phyloP scores from a whole-genome alignment of 1,284 basidiomycete genomes.

The Ustilago crameri region DNA sequence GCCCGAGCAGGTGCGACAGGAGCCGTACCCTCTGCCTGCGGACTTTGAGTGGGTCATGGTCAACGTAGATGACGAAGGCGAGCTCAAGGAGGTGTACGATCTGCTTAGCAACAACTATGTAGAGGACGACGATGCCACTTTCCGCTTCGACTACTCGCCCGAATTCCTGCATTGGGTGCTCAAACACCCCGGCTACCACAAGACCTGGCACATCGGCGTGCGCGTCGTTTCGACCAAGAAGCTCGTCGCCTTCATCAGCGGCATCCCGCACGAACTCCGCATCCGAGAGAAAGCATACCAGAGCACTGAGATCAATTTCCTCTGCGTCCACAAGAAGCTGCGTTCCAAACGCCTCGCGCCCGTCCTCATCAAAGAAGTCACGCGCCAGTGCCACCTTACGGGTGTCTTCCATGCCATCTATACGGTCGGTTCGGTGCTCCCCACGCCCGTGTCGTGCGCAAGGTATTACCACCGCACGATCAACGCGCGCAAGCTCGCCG shows the following conservation, averaged over 20 bases:
- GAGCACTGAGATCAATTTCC: conserved; percentile 89
- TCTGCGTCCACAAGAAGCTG: conserved; percentile 97
- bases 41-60: conserved; percentile 92
- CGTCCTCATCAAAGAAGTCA: conserved; percentile 97
- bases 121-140: conserved; percentile 93
- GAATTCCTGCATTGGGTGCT: conserved; percentile 97
- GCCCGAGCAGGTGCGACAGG: conserved; percentile 82
- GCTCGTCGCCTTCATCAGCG: conserved; percentile 98
- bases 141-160: conserved; percentile 94
- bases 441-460: conserved; percentile 61
- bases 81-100: conserved; percentile 92
- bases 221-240: conserved; percentile 83
- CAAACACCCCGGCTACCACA: conserved; percentile 89
- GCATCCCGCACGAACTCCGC: conserved; percentile 75
- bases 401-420: conserved; percentile 98
- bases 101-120: conserved; percentile 93
- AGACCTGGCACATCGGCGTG: conserved; percentile 96
- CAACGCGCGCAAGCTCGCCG: conserved; percentile 90
- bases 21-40: conserved; percentile 86
- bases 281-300: conserved; percentile 59
- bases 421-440: conserved; percentile 73
- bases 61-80: conserved; percentile 78
- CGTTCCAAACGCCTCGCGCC: conserved; percentile 94
- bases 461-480: conserved; percentile 93
- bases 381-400: conserved; percentile 86